These are phyloP conservation scores for Penicillium sp. DNA, from an alignment of 2,329 filamentous ascomycete genomes.

Conservation along the genomic window DNA sequence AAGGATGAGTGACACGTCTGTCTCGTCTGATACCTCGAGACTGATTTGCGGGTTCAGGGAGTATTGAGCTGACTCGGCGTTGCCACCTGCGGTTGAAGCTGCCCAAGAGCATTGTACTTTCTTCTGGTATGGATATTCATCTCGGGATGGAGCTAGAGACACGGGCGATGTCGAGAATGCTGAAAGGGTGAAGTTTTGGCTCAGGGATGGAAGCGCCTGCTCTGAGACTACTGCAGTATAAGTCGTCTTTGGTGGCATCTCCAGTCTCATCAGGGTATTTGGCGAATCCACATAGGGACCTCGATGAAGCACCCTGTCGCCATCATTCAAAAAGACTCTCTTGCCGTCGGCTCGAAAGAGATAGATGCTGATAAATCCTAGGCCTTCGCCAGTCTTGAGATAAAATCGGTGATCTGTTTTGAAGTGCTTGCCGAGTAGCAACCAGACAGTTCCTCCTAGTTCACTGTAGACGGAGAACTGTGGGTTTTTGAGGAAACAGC, in stretches of 20 bases:
- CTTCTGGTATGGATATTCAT: conserved; percentile 55
- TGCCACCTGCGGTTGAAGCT: conserved; percentile 73
- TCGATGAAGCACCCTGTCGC: conserved; percentile 61
- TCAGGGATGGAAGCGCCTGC: conserved; percentile 65
- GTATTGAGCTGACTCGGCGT: conserved; percentile 68
- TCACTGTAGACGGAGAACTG: conserved; percentile 54
- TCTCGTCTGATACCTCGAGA: conserved; percentile 51
- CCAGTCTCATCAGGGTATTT: conserved; percentile 76
- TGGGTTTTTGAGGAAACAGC: conserved; percentile 64
- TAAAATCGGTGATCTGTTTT: conserved; percentile 56
- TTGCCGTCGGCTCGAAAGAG: conserved; percentile 67
- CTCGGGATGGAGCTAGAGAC: conserved; percentile 55
- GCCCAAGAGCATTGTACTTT: conserved; percentile 66
- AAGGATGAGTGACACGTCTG: conserved; percentile 66
- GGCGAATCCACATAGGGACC: conserved; percentile 91
- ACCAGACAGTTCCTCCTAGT: conserved; percentile 63
- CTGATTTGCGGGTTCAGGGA: conserved; percentile 83
- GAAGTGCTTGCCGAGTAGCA: conserved; percentile 82
- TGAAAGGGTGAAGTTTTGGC: conserved; percentile 81
- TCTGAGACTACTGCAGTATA: conserved; percentile 69
- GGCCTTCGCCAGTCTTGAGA: conserved; percentile 39
- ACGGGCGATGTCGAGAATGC: conserved; percentile 66
- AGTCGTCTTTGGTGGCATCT: conserved; percentile 48
- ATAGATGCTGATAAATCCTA: conserved; percentile 83
- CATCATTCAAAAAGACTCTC: conserved; percentile 67